phyloP scores from a whole-genome alignment of 495 filamentous ascomycete genomes.

The Monascus purpureus region DNA sequence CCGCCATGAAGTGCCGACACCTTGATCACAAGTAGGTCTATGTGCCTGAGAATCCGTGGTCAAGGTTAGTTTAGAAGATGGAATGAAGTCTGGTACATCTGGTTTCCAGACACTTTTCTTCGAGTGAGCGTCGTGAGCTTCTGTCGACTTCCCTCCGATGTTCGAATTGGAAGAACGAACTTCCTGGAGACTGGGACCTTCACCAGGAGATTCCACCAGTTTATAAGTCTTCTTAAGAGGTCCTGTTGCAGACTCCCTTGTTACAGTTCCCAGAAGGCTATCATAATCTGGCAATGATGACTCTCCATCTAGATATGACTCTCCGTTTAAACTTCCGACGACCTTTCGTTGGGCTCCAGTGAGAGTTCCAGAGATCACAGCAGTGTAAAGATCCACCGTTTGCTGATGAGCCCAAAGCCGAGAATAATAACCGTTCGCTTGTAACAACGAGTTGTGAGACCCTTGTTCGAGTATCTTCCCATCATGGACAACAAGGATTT shows the following conservation, averaged over 20 bases:
- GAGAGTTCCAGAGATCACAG: slow-evolving; percentile 8
- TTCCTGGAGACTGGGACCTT: no score
- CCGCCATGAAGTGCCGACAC: no score
- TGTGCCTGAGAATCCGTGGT: neutral
- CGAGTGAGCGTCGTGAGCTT: neutral
- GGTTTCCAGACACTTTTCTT: slow-evolving; percentile 6
- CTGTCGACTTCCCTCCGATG: neutral
- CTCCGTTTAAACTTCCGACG: no score
- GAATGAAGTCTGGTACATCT: slow-evolving; percentile 49
- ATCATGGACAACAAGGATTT: slow-evolving; percentile 72
- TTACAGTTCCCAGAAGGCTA: no score
- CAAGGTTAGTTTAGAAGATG: slow-evolving; percentile 54
- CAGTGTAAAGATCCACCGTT: slow-evolving; percentile 6
- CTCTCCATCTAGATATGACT: no score
- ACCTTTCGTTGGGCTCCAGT: neutral
- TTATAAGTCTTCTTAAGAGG: no score
- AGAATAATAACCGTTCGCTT: slow-evolving; percentile 1
- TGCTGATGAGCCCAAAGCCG: slow-evolving; percentile 9
- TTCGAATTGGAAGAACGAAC: no score
- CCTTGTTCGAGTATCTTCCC: slow-evolving; percentile 70
- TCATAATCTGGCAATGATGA: no score
- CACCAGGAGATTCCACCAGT: no score
- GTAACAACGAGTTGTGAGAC: slow-evolving; percentile 31
- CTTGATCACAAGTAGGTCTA: no score
- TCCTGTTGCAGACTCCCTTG: no score